Percentiles rank a stretch among this genome's conserved stretches.
These are phyloP conservation scores for Lasiodiplodia sp. DNA, from an alignment of 2,329 filamentous ascomycete genomes.

Conservation along the genomic window DNA sequence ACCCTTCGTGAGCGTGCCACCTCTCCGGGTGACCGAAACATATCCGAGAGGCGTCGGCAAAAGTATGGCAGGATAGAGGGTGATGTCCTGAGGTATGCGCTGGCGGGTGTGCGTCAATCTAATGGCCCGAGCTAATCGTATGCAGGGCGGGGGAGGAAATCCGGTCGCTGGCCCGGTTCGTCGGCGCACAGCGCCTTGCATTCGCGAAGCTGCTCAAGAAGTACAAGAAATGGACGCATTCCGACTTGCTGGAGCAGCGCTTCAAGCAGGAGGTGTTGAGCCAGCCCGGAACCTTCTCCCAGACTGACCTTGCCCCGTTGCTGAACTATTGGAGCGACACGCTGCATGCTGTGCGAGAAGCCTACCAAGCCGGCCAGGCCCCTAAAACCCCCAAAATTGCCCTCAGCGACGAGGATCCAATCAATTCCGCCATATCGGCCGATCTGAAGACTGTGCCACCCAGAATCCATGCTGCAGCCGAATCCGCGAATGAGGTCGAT, in stretches of 20 bases:
- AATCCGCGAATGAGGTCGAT: slow-evolving; percentile 51
- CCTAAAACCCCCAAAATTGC: slow-evolving; percentile 29
- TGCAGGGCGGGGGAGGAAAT: slow-evolving; percentile 73
- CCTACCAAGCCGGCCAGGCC: slow-evolving; percentile 48
- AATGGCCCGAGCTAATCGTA: background rate
- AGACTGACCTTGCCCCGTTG: slow-evolving; percentile 66
- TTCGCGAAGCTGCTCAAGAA: slow-evolving; percentile 88
- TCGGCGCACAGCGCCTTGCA: slow-evolving; percentile 74
- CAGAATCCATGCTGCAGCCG: slow-evolving; percentile 49
- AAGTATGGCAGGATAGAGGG: slow-evolving; percentile 60
- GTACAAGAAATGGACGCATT: slow-evolving; percentile 87
- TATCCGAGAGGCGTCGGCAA: slow-evolving; percentile 56
- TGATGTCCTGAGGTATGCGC: slow-evolving; percentile 53
- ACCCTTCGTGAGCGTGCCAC: slow-evolving; percentile 32
- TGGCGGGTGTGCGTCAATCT: slow-evolving; percentile 32
- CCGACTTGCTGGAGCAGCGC: slow-evolving; percentile 67
- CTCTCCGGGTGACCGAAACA: slow-evolving; percentile 31
- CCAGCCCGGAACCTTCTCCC: slow-evolving; percentile 75
- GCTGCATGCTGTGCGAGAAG: slow-evolving; percentile 53
- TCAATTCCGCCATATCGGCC: slow-evolving; percentile 20
- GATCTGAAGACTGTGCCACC: slow-evolving; percentile 30
- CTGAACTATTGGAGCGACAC: slow-evolving; percentile 58
- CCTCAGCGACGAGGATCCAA: slow-evolving; percentile 18
- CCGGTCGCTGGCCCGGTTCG: slow-evolving; percentile 73
- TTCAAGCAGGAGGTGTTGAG: slow-evolving; percentile 72